Base-by-base conservation (phyloP, 2,329 filamentous ascomycete genomes). In the Fusarium guadeloupense region DNA sequence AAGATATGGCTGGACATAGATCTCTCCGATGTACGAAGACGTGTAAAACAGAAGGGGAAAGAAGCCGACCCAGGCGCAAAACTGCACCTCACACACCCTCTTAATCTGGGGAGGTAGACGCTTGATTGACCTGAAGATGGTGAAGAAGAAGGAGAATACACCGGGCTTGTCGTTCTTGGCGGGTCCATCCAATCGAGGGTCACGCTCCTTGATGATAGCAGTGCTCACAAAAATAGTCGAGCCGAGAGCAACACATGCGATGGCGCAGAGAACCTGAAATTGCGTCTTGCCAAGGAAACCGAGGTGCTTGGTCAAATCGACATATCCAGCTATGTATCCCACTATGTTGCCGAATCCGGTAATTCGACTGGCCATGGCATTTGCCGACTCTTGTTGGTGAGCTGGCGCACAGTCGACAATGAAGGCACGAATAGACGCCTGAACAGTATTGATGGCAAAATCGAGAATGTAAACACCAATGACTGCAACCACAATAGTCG, bases 1-100 rank as follows among this genome's bases (percentile, higher is more conserved):
- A 45, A 97, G 88, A 66, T 85, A 90, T 0, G 92, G 92, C 71
- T 97, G 89, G 16, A 92, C 90, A 69, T 97, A 97, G 52, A 98
- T 91, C 72, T 97, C 92, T 59, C 91, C 93, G 66, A 97, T 90
- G 74, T 95, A 98, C 16, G 92, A 96, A 2, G 93, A 96, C 6
- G 92, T 92, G 79, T 98, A 98, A 78, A 96, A 97, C 4, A 98
- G 83, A 74, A 97, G 93, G 1, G 93, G 93, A 70, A 97, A 98
- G 86, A 94, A 97, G 46, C 92, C 94, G 52, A 97, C 88, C 93
- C 93, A 98, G 6, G 92, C 92, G 58, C 89, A 93, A 67, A 94
- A 87, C 72, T 95, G 91, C 0, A 93, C 89, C 63, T 88, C 79
- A 71, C 93, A 97, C 31, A 97, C 92, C 62, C 86, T 89, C 60